phyloP scores from a whole-genome alignment of 2,329 filamentous ascomycete species.

The Aspergillus fructus region DNA sequence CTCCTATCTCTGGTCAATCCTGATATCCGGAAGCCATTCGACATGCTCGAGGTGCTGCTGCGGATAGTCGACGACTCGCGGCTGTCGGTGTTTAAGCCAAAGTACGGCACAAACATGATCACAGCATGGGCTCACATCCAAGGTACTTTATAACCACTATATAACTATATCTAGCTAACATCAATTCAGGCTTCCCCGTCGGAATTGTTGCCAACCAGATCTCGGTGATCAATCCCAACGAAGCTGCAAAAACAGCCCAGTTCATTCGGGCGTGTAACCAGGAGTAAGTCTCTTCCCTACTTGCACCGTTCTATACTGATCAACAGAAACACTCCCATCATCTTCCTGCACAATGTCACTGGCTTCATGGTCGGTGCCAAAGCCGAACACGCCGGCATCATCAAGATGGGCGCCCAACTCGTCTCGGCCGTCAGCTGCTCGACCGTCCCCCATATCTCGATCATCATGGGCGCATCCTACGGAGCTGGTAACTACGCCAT shows the following conservation, averaged over 20 bases:
- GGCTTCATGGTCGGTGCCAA: conserved; percentile 51
- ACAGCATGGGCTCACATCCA: conserved; percentile 42
- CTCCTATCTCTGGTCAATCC: conserved; percentile 38
- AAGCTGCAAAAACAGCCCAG: conserved; percentile 43
- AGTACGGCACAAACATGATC: conserved; percentile 40
- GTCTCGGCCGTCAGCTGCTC: conserved; percentile 47
- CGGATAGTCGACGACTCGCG: conserved; percentile 45
- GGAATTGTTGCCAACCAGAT: conserved; percentile 45
- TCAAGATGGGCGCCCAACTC: conserved; percentile 47
- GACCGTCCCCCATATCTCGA: conserved; percentile 46
- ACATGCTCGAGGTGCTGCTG: conserved; percentile 42
- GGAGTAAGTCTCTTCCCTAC: conserved; percentile 27
- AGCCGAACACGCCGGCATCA: conserved; percentile 46
- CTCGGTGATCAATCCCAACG: conserved; percentile 41
- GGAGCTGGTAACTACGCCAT: conserved; percentile 51
- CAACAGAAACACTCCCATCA: conserved; percentile 38
- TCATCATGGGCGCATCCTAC: conserved; percentile 48
- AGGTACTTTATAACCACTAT: conserved; percentile 19
- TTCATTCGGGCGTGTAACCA: conserved; percentile 49
- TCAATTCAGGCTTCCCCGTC: conserved; percentile 29
- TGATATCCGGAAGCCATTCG: conserved; percentile 41
- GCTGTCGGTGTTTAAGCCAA: conserved; percentile 41
- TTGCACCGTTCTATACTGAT: not conserved
- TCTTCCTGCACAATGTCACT: conserved; percentile 50
- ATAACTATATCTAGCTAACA: not conserved